These are phyloP conservation scores for Pyrenopolyporus hunteri DNA, from an alignment of 495 filamentous ascomycete species.

Conservation along the genomic window DNA sequence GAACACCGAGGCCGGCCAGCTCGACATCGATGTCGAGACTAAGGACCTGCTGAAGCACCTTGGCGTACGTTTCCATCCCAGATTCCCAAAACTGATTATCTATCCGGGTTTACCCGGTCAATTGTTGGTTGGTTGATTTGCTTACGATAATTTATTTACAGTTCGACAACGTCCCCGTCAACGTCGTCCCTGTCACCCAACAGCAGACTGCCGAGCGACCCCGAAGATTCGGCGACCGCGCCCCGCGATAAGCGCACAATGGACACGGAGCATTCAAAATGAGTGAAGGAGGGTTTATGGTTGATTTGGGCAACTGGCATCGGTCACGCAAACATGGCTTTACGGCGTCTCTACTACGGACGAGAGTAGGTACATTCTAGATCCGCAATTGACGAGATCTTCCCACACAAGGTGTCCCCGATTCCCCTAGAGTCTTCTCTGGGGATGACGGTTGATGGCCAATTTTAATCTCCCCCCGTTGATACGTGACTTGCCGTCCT, in stretches of 20 bases:
- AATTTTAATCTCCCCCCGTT: conserved; percentile 53
- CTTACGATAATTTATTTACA: conserved; percentile 46
- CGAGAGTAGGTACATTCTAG: conserved; percentile 55
- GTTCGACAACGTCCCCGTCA: conserved; percentile 98
- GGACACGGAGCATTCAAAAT: conserved; percentile 20
- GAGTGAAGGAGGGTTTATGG: conserved; percentile 19
- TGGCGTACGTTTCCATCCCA: conserved; percentile 76
- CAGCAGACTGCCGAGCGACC: conserved; percentile 82
- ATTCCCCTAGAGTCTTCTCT: conserved; percentile 62
- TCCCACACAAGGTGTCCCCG: conserved; percentile 85
- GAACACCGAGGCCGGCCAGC: conserved; percentile 84
- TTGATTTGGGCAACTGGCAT: conserved; percentile 49
- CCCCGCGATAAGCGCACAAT: conserved; percentile 48
- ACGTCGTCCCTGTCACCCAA: conserved; percentile 86
- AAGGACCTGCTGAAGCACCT: conserved; percentile 98
- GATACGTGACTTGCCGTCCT: conserved; percentile 27
- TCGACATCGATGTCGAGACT: conserved; percentile 95
- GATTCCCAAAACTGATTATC: no score
- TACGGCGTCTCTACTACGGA: conserved; percentile 55
- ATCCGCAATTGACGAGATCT: conserved; percentile 63
- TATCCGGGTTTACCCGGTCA: no score
- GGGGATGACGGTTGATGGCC: conserved; percentile 93
- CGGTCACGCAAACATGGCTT: conserved; percentile 48
- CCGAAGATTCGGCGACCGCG: conserved; percentile 54
- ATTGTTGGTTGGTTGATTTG: no score